Percentiles rank a stretch among this genome's conserved stretches.
Conservation (phyloP, 2,329 filamentous ascomycete genomes). For the Alternaria conjuncta region DNA sequence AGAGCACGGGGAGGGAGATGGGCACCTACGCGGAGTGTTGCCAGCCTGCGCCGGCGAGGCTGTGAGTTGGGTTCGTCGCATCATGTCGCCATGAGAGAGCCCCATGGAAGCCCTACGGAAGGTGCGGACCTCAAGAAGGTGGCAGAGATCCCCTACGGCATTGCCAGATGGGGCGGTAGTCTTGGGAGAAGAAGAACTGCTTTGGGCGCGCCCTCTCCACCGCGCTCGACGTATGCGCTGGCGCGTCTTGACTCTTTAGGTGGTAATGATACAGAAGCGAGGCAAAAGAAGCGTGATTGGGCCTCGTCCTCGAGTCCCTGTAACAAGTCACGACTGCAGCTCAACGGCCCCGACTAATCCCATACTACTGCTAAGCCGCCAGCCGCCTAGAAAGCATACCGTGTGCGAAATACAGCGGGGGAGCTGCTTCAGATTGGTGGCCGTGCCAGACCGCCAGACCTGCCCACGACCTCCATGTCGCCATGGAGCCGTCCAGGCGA, state of each 20-base stretch:
- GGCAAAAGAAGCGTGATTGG: constrained; percentile 19
- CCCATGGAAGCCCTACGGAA: constrained; percentile 14
- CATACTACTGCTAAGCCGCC: background rate
- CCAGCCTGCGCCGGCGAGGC: constrained; percentile 64
- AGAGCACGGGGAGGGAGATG: constrained; percentile 4
- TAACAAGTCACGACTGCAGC: constrained; percentile 15
- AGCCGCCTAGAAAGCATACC: background rate
- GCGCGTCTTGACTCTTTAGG: constrained; percentile 24
- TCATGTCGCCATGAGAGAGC: constrained; percentile 41
- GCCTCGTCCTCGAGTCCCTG: constrained; percentile 14
- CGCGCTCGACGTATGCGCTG: constrained; percentile 29
- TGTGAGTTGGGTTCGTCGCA: constrained; percentile 44
- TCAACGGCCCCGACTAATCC: constrained; percentile 3
- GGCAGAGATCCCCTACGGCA: constrained; percentile 22
- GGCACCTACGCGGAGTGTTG: constrained; percentile 65
- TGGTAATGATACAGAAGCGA: constrained; percentile 17
- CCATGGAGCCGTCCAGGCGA: constrained; percentile 11
- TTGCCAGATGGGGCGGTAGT: constrained; percentile 25
- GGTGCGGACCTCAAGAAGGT: constrained; percentile 6
- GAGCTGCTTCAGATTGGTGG: constrained; percentile 12
- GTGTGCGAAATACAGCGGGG: background rate
- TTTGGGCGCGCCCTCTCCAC: constrained; percentile 24
- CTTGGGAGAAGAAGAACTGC: constrained; percentile 22
- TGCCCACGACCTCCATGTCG: background rate
- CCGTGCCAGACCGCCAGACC: constrained; percentile 20